Conservation (phyloP, 1,284 basidiomycete species). For the Farysia itapuensis region DNA sequence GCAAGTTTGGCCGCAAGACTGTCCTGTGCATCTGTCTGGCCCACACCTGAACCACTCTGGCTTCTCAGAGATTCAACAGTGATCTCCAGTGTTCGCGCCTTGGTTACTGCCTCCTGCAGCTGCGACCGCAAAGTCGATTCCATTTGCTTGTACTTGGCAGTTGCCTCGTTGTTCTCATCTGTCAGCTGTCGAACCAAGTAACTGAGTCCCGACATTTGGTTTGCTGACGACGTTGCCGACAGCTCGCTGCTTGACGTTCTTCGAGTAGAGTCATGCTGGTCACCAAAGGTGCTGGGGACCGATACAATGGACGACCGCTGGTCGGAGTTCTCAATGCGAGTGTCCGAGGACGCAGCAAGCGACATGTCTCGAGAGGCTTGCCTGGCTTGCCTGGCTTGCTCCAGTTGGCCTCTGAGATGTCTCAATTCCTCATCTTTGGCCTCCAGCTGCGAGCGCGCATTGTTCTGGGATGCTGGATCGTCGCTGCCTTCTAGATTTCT, state of each 20-base stretch:
- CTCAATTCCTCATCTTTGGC: constrained; percentile 25
- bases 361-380: not conserved
- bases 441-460: not conserved
- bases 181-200: constrained; percentile 80
- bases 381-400: constrained; percentile 58
- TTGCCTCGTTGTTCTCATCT: constrained; percentile 72
- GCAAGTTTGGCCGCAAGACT: constrained; percentile 25
- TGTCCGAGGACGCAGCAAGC: constrained; percentile 45
- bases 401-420: constrained; percentile 36
- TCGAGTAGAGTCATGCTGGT: constrained; percentile 52
- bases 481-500: not conserved
- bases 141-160: constrained; percentile 71
- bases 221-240: constrained; percentile 66
- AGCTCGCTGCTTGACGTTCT: constrained; percentile 63
- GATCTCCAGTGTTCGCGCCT: constrained; percentile 74
- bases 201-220: constrained; percentile 68
- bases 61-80: constrained; percentile 70
- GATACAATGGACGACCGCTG: constrained; percentile 9
- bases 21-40: constrained; percentile 33
- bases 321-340: constrained; percentile 3
- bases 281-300: constrained; percentile 3
- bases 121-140: constrained; percentile 69
- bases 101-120: constrained; percentile 71
- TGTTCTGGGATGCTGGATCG: too few relatives aligned
- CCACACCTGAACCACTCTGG: constrained; percentile 61